Evolutionary conservation across 192 early-diverging fungal species (phyloP).

Genomic region (Coemansia reversa): DNA sequence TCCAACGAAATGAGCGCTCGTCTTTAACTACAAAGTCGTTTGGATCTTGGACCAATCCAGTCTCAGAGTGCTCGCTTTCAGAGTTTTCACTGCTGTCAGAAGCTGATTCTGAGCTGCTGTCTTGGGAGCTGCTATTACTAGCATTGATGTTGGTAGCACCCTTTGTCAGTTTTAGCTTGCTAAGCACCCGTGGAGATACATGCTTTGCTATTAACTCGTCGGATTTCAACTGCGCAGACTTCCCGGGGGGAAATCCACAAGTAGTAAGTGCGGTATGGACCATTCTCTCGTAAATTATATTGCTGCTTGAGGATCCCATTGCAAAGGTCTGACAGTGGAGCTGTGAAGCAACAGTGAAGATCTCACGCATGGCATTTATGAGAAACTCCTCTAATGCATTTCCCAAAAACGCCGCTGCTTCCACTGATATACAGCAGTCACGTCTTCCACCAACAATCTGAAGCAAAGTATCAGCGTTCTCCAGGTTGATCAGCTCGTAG

Average conservation of each 20-base stretch:
- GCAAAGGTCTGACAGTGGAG: background rate
- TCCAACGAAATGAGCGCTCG: background rate
- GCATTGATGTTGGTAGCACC: background rate
- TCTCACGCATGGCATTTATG: background rate
- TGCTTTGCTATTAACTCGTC: background rate
- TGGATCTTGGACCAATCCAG: background rate
- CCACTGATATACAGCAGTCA: background rate
- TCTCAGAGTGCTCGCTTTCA: background rate
- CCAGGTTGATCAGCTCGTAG: background rate
- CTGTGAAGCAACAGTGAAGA: background rate
- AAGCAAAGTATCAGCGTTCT: background rate
- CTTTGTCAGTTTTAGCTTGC: background rate
- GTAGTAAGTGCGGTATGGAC: background rate
- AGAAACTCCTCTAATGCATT: background rate
- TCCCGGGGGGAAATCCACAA: background rate
- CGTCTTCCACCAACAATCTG: background rate
- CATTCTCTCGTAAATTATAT: background rate
- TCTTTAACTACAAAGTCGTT: background rate
- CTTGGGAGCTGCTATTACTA: background rate
- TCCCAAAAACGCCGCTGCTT: background rate
- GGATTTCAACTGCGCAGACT: background rate
- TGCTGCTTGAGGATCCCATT: background rate
- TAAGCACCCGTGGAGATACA: background rate
- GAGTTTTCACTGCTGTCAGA: background rate
- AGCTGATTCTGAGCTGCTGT: background rate